Evolutionary conservation across 2,329 filamentous ascomycete species (phyloP).

Genomic region (Pyrenochaeta sp.): DNA sequence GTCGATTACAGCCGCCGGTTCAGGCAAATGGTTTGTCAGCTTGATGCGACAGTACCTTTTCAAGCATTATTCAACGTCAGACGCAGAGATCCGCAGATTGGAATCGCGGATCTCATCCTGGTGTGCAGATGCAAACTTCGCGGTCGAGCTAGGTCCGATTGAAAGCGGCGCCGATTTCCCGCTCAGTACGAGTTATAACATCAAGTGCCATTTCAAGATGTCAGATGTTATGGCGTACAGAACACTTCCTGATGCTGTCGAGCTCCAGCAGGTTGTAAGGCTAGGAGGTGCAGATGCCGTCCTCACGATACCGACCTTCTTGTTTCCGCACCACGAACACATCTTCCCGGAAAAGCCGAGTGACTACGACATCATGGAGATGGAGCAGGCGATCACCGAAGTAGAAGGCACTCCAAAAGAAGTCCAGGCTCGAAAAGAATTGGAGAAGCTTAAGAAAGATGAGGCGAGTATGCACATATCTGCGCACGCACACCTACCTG

Average conservation of each 20-base stretch:
- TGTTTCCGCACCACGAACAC: slow-evolving; percentile 65
- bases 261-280: slow-evolving; percentile 59
- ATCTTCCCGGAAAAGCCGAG: slow-evolving; percentile 56
- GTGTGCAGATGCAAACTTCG: slow-evolving; percentile 63
- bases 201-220: slow-evolving; percentile 56
- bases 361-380: slow-evolving; percentile 39
- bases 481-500: slow-evolving; percentile 60
- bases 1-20: slow-evolving; percentile 61
- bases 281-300: slow-evolving; percentile 61
- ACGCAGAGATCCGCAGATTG: slow-evolving; percentile 56
- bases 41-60: slow-evolving; percentile 60
- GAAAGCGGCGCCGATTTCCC: slow-evolving; percentile 58
- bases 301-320: slow-evolving; percentile 58
- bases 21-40: slow-evolving; percentile 60
- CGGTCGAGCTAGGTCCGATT: slow-evolving; percentile 58
- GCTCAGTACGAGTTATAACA: slow-evolving; percentile 58
- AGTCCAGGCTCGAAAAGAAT: slow-evolving; percentile 51
- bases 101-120: slow-evolving; percentile 58
- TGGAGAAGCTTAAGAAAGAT: slow-evolving; percentile 56
- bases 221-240: slow-evolving; percentile 61
- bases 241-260: slow-evolving; percentile 52
- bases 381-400: slow-evolving; percentile 51
- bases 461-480: slow-evolving; percentile 59
- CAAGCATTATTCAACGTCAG: slow-evolving; percentile 56
- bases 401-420: slow-evolving; percentile 56